Base-by-base conservation (phyloP, 768 basidiomycete species). In the Collybia sordida region DNA sequence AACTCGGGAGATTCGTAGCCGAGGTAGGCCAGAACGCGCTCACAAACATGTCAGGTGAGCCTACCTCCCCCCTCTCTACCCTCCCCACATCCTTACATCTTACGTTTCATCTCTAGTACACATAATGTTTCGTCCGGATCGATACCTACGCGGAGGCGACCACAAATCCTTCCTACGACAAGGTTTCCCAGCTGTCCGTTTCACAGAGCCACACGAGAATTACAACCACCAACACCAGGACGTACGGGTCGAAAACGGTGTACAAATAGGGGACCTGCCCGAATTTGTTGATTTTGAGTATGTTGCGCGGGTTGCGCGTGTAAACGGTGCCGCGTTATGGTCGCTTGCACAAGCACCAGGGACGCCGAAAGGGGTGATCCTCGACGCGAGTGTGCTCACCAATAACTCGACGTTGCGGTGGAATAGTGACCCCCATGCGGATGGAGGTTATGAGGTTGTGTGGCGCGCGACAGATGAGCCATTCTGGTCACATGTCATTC, bases 211-310 rank as follows among this genome's bases (percentile, higher is more conserved):
- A 6, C 66, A 77, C 59, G 79, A 82, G 59, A 72, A 81, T 59
- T 81, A 78, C 59, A 76, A 75, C 31, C 79, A 81, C 59, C 80
- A 82, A 60, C 79, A 82, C 60, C 80, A 82, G 59, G 72, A 82
- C 59, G 69, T 77, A 37, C 75, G 79, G 22, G 70, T 82, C 36
- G 67, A 60, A 25, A 68, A 77, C 34, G 79, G 78, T 5, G 59
- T 73, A 15, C 80, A 81, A 57, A 80, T 79, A 55, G 80, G 80
- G 25, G 80, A 82, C 61, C 71, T 81, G 39, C 56, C 64, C 40
- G 72, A 81, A 56, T 82, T 80, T 55, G 71, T 71, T 59, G 79
- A 82, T 65, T 72, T 80, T 45, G 70, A 79, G 18, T 81, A 74
- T 58, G 73, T 65, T 44, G 63, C 73, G 15, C 72, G 78, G 21